Conservation (phyloP, 2,329 filamentous ascomycete genomes). For the Fusarium sp. region DNA sequence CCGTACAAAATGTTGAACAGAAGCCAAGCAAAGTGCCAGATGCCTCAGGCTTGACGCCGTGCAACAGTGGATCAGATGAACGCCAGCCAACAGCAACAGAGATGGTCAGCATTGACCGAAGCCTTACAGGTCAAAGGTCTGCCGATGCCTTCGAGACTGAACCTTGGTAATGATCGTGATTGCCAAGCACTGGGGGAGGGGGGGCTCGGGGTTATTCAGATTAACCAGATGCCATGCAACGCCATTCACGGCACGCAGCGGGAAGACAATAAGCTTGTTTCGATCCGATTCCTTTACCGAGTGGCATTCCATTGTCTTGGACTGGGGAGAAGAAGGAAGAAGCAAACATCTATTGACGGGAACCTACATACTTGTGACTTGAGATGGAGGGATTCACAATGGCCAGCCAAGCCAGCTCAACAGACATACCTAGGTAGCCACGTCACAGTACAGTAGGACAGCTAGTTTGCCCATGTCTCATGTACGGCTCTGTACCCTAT, state of each 20-base stretch:
- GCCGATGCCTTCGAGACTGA: neutral
- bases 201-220: constrained; percentile 10
- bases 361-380: constrained; percentile 6
- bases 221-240: constrained; percentile 4
- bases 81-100: constrained; percentile 14
- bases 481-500: constrained; percentile 6
- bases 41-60: constrained; percentile 33
- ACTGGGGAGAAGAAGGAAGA: constrained; percentile 3
- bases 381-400: constrained; percentile 26
- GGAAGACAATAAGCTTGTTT: constrained; percentile 39
- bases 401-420: neutral
- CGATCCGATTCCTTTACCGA: constrained; percentile 20
- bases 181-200: constrained; percentile 24
- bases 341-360: constrained; percentile 29
- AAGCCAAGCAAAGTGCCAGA: constrained; percentile 18
- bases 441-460: constrained; percentile 22
- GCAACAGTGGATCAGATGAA: constrained; percentile 32
- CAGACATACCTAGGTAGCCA: constrained; percentile 5
- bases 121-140: constrained; percentile 3
- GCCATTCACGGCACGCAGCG: constrained; percentile 18
- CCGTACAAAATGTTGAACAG: constrained; percentile 32
- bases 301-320: constrained; percentile 6
- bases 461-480: constrained; percentile 1
- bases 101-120: constrained; percentile 7
- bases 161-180: constrained; percentile 8